A percentile compares a stretch with the other conserved stretches of the same genome.
Conservation (phyloP, 1,139 yeast species). For the Geotrichum candidum region DNA sequence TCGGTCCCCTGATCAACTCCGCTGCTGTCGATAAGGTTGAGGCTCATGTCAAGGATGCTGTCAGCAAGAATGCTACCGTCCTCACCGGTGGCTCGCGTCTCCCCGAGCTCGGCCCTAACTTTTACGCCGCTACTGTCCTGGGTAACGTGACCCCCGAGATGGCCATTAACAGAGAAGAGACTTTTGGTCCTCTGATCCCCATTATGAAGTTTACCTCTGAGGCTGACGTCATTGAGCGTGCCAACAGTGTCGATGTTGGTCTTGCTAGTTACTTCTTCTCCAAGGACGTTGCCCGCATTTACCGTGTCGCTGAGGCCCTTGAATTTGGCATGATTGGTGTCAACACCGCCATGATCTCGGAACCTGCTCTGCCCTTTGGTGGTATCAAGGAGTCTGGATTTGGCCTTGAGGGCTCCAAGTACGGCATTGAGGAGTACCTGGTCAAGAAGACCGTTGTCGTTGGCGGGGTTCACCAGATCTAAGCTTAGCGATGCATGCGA, state of each 20-base stretch:
- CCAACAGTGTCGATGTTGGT: slow-evolving; percentile 67
- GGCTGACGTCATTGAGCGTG: slow-evolving; percentile 62
- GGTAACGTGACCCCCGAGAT: slow-evolving; percentile 59
- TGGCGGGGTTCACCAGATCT: not conserved
- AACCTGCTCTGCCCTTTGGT: slow-evolving; percentile 70
- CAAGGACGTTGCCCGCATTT: slow-evolving; percentile 53
- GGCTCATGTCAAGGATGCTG: slow-evolving; percentile 68
- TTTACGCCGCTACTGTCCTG: slow-evolving; percentile 71
- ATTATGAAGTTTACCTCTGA: slow-evolving; percentile 52
- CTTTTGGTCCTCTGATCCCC: slow-evolving; percentile 89
- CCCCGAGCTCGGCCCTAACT: slow-evolving; percentile 63
- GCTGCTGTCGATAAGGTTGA: slow-evolving; percentile 64
- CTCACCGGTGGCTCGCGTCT: slow-evolving; percentile 60
- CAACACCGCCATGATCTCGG: slow-evolving; percentile 68
- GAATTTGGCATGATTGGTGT: slow-evolving; percentile 80
- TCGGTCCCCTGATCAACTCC: slow-evolving; percentile 75
- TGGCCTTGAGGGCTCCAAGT: slow-evolving; percentile 75
- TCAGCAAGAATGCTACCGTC: slow-evolving; percentile 61
- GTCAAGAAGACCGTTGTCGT: slow-evolving; percentile 54
- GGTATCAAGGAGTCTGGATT: slow-evolving; percentile 77
- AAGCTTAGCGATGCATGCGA: not conserved
- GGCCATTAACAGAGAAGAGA: slow-evolving; percentile 65
- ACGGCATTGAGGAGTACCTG: slow-evolving; percentile 71
- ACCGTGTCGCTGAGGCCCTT: slow-evolving; percentile 62
- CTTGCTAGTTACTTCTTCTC: slow-evolving; percentile 79